Percentiles rank a stretch among this genome's conserved stretches.
These are phyloP conservation scores for Phytophthora pini DNA, from an alignment of 352 stramenopile species.

Conservation along the genomic window DNA sequence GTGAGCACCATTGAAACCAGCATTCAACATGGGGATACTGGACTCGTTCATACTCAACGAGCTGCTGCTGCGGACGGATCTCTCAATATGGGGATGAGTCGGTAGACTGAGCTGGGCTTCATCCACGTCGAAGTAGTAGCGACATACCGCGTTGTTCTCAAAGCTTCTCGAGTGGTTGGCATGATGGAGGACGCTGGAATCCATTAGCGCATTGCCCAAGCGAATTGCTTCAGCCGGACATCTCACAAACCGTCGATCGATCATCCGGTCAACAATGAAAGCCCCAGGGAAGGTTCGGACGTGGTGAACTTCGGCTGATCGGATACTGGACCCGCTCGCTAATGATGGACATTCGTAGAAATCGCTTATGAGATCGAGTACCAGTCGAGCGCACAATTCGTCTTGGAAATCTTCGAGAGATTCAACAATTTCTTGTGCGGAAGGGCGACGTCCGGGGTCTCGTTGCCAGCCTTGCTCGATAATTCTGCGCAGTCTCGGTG, in stretches of 20 bases:
- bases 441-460: slow-evolving; percentile 38
- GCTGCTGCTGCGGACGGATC: slow-evolving; percentile 5
- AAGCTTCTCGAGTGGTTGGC: slow-evolving; percentile 52
- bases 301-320: slow-evolving; percentile 4
- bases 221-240: slow-evolving; percentile 48
- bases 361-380: slow-evolving; percentile 28
- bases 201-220: slow-evolving; percentile 71
- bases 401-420: slow-evolving; percentile 42
- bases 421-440: slow-evolving; percentile 35
- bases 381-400: slow-evolving; percentile 34
- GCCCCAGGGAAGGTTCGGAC: slow-evolving; percentile 19
- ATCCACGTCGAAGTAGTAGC: slow-evolving; percentile 54
- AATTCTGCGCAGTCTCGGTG: slow-evolving; percentile 25
- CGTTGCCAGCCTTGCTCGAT: slow-evolving; percentile 42
- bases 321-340: slow-evolving; percentile 3
- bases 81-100: slow-evolving; percentile 16
- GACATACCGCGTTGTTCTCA: slow-evolving; percentile 35
- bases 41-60: slow-evolving; percentile 25
- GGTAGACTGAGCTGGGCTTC: slow-evolving; percentile 23
- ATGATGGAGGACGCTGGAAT: slow-evolving; percentile 63
- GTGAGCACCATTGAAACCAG: background rate
- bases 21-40: slow-evolving; percentile 28
- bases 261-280: slow-evolving; percentile 35
- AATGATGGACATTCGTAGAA: slow-evolving; percentile 4
- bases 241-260: slow-evolving; percentile 45